Evolutionary conservation across 208 protist species (phyloP).

Genomic region (Zelonia costaricensis): DNA sequence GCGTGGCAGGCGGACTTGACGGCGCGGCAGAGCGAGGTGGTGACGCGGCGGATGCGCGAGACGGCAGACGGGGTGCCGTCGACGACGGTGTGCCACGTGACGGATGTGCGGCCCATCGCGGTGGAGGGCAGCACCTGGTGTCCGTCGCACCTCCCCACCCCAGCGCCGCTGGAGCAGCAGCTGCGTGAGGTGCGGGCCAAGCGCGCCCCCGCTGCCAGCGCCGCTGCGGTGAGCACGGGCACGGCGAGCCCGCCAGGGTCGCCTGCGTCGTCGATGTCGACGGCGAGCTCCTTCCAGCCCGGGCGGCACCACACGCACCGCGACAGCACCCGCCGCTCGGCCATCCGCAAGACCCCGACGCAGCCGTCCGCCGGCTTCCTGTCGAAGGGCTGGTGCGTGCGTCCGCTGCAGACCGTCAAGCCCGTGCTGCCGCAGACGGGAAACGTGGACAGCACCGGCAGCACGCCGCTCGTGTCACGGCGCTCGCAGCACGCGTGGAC

Average conservation of each 20-base stretch:
- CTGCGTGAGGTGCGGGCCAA: slow-evolving; percentile 29
- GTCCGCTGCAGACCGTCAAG: slow-evolving; percentile 30
- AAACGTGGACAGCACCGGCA: slow-evolving; percentile 16
- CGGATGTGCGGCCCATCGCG: slow-evolving; percentile 40
- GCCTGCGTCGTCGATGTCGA: slow-evolving; percentile 10
- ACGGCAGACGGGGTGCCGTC: slow-evolving; percentile 3
- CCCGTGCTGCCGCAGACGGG: slow-evolving; percentile 32
- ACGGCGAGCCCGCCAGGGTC: slow-evolving; percentile 4
- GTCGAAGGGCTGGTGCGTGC: slow-evolving; percentile 58
- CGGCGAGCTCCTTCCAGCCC: slow-evolving; percentile 1
- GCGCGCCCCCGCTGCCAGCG: background rate
- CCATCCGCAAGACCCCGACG: background rate
- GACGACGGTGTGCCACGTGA: slow-evolving; percentile 39
- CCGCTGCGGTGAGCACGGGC: background rate
- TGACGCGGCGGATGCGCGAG: slow-evolving; percentile 21
- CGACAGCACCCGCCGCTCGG: slow-evolving; percentile 13
- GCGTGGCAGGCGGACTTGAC: slow-evolving; percentile 40
- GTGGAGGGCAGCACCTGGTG: slow-evolving; percentile 60
- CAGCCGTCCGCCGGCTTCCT: slow-evolving; percentile 1
- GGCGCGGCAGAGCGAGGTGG: slow-evolving; percentile 26
- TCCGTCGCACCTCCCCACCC: slow-evolving; percentile 38
- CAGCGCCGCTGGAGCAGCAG: slow-evolving; percentile 49
- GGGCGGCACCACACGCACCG: slow-evolving; percentile 9
- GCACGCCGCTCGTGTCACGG: slow-evolving; percentile 22
- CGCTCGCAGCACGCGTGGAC: slow-evolving; percentile 48